A percentile compares a stretch with the other conserved stretches of the same genome.
These are phyloP conservation scores for Lodderomyces margitis DNA, from an alignment of 1,139 yeast species.

Conservation along the genomic window DNA sequence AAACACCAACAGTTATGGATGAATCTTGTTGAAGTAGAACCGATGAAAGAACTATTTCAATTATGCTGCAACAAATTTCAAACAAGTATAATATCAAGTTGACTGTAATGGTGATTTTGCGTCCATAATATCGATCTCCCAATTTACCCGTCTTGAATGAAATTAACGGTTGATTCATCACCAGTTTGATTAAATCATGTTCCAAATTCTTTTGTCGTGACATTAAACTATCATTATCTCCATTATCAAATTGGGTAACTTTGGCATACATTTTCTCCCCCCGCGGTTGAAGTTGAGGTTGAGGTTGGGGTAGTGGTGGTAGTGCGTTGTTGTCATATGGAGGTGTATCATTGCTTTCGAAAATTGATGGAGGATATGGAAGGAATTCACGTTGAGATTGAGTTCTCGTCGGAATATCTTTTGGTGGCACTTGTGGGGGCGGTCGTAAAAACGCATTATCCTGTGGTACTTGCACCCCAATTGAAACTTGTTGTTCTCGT, in stretches of 20 bases:
- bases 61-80: slow-evolving; percentile 34
- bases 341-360: slow-evolving; percentile 5
- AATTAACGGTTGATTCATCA: slow-evolving; percentile 38
- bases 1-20: slow-evolving; percentile 24
- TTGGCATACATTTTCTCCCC: not conserved
- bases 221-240: slow-evolving; percentile 10
- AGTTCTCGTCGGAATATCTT: slow-evolving; percentile 9
- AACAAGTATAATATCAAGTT: slow-evolving; percentile 33
- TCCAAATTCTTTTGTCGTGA: slow-evolving; percentile 31
- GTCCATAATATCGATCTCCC: slow-evolving; percentile 19
- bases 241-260: slow-evolving; percentile 6
- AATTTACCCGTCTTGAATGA: slow-evolving; percentile 20
- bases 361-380: slow-evolving; percentile 13
- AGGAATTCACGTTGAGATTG: slow-evolving; percentile 12
- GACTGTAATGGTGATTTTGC: slow-evolving; percentile 25
- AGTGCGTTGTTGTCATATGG: slow-evolving; percentile 2
- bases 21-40: slow-evolving; percentile 27
- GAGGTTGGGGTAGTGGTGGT: slow-evolving; percentile 7
- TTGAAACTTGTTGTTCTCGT: slow-evolving; percentile 7
- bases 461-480: slow-evolving; percentile 14
- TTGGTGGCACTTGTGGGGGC: slow-evolving; percentile 15
- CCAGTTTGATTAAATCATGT: slow-evolving; percentile 29
- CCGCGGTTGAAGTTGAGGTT: no score
- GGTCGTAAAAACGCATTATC: slow-evolving; percentile 7
- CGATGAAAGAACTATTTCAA: slow-evolving; percentile 31